Base-by-base conservation (phyloP, 2,329 filamentous ascomycete species). In the Cladosporium sp. region DNA sequence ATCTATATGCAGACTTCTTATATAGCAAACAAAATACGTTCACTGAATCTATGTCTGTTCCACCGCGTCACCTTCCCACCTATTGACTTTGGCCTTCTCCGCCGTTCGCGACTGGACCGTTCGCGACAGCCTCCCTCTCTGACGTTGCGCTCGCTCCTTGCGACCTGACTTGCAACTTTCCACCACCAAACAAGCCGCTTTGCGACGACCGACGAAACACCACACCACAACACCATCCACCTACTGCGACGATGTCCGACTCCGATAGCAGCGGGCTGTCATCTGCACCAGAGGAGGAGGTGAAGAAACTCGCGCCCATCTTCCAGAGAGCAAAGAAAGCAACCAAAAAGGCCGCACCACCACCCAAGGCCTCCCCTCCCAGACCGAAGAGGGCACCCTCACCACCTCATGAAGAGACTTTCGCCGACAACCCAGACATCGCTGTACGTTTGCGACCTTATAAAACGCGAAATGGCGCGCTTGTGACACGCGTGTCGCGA, bases 361-460 rank as follows among this genome's bases (percentile, higher is more conserved):
- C 79, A 10, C 74, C 75, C 12, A 70, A 71, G 41, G 71, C 69
- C 65, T 77, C 76, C 54, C 75, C 76, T 69, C 75, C 76, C 55
- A 67, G 74, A 66, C 75, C 76, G 28, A 96, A 95, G 83, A 86
- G 94, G 77, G 89, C 90, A 66, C 89, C 92, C 24, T 97, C 93
- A 71, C 94, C 94, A 72, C 89, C 92, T 10, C 94, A 97, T 78
- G 92, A 97, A 84, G 92, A 90, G 79, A 90, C 92, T 32, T 83
- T 97, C 65, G 92, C 92, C 68, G 94, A 98, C 78, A 97, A 96
- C 78, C 86, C 91, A 69, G 91, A 95, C 76, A 93, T 98, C 81
- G 91, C 94, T 73, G 93, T 97, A 86, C 80, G 93, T 92, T 67
- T 71, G 61, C 59, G 47, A 64, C 54, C 41, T 21, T 18, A 54